Evolutionary conservation across 805 yeast species (phyloP).

Genomic region (Hyphopichia homilentoma): DNA sequence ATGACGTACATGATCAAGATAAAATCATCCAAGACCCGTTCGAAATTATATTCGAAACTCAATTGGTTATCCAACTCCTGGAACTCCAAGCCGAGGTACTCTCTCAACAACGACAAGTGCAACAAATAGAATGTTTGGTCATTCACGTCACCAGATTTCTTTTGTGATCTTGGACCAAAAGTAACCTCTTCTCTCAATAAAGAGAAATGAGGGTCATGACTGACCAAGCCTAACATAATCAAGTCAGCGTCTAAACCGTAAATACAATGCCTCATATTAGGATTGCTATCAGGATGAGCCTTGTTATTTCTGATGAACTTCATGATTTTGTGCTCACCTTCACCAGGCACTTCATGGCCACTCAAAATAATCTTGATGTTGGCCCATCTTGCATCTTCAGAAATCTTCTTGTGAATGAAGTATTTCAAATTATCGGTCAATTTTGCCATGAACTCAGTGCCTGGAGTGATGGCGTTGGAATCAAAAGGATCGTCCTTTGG

Average conservation of each 20-base stretch:
- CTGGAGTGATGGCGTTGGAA: conserved; percentile 92
- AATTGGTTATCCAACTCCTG: conserved; percentile 60
- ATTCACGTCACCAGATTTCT: conserved; percentile 48
- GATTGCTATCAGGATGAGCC: conserved; percentile 68
- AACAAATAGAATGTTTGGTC: conserved; percentile 79
- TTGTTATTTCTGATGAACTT: conserved; percentile 78
- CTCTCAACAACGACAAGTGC: conserved; percentile 85
- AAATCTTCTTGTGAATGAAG: conserved; percentile 81
- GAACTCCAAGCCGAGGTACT: conserved; percentile 86
- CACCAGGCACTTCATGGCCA: conserved; percentile 97
- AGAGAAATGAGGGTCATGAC: conserved; percentile 95
- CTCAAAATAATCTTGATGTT: conserved; percentile 70
- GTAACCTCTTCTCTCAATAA: conserved; percentile 92
- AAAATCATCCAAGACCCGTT: conserved; percentile 86
- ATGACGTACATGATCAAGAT: conserved; percentile 89
- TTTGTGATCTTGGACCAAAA: conserved; percentile 58
- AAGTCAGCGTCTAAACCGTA: conserved; percentile 96
- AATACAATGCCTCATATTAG: conserved; percentile 86
- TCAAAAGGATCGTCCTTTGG: conserved; percentile 88
- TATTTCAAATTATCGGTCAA: conserved; percentile 78
- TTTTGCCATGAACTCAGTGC: conserved; percentile 93
- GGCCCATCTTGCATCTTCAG: conserved; percentile 86
- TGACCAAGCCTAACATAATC: conserved; percentile 85
- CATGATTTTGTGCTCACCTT: conserved; percentile 98
- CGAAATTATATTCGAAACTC: conserved; percentile 75